These are phyloP conservation scores for Trichoderma reesei DNA, from an alignment of 495 filamentous ascomycete species.

Conservation along the genomic window DNA sequence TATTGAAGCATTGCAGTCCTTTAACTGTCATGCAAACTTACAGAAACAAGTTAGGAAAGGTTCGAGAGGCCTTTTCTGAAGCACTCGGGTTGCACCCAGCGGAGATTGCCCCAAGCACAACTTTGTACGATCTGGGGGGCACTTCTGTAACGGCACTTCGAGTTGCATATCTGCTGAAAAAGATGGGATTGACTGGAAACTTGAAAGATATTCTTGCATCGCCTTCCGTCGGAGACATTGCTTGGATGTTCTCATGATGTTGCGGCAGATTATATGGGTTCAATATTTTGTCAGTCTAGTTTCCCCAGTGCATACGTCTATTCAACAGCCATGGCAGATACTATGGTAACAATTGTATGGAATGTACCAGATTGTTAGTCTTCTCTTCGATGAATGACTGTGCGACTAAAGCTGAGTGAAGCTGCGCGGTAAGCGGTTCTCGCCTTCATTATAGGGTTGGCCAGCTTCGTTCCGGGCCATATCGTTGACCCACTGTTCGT, in stretches of 20 bases:
- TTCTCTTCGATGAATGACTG: too few species aligned
- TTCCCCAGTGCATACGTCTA: too few species aligned
- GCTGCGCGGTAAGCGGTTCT: constrained; percentile 48
- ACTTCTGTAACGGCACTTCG: neutral
- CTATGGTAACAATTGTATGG: too few species aligned
- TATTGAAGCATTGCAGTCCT: neutral
- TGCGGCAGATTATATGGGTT: too few species aligned
- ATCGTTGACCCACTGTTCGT: constrained; percentile 64
- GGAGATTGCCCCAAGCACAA: neutral
- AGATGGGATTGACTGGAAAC: neutral
- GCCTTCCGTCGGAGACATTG: neutral
- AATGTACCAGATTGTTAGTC: too few species aligned
- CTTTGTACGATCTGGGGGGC: neutral
- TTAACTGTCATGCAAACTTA: neutral
- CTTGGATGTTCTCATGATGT: neutral
- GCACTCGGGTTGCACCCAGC: neutral
- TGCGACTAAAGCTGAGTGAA: constrained; percentile 24
- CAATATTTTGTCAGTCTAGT: too few species aligned
- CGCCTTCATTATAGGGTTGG: constrained; percentile 45
- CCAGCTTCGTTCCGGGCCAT: constrained; percentile 63
- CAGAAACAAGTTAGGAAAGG: neutral
- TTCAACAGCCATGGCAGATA: too few species aligned
- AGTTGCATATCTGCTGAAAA: neutral
- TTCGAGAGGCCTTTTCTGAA: neutral
- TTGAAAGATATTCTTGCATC: neutral